Evolutionary conservation across 73 alveolate species (phyloP).

Genomic region (Paramecium octaurelia): DNA sequence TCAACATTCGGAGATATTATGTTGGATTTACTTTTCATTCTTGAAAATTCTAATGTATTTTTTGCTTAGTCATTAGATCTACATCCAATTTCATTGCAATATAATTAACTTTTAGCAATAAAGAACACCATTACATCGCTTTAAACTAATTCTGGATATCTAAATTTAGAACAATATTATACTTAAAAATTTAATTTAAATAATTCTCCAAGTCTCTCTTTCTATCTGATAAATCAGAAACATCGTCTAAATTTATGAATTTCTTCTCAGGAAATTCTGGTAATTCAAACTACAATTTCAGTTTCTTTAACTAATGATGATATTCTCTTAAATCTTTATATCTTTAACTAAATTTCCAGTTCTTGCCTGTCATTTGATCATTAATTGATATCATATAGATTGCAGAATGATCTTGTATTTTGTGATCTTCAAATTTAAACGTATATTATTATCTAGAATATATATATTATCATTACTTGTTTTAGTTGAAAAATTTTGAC

Average conservation of each 20-base stretch:
- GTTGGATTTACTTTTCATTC: neutral
- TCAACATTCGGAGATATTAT: neutral
- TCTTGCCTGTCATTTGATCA: neutral
- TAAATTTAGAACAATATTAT: neutral
- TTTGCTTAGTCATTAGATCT: neutral
- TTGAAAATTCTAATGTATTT: neutral
- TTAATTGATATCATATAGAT: neutral
- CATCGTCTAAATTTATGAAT: neutral
- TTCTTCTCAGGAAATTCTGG: neutral
- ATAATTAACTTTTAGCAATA: neutral
- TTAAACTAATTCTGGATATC: neutral
- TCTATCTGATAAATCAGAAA: neutral
- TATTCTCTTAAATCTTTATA: neutral
- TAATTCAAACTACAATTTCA: neutral
- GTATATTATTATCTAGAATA: neutral
- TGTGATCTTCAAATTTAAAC: neutral
- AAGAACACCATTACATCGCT: neutral
- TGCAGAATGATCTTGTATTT: neutral
- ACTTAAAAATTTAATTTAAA: neutral
- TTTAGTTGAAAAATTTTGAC: neutral
- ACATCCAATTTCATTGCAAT: neutral
- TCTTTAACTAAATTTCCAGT: neutral
- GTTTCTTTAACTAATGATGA: neutral
- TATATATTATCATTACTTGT: neutral
- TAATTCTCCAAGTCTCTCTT: neutral